Conservation (phyloP, 768 basidiomycete genomes). For the Cyclocybe aegerita region DNA sequence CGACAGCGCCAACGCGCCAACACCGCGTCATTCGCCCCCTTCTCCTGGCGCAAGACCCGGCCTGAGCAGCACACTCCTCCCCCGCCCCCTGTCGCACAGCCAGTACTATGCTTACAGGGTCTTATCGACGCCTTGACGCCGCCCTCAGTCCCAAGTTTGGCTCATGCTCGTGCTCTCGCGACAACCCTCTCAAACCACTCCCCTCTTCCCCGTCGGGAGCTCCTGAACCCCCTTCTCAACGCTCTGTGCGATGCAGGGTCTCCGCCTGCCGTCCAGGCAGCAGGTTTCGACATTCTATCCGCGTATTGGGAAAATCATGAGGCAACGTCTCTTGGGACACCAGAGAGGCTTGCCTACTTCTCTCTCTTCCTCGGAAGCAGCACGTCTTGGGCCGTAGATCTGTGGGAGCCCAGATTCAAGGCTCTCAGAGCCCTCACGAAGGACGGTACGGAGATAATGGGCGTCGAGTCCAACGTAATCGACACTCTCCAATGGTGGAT, state of each 20-base stretch:
- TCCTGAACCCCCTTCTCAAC: conserved; percentile 59
- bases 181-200: conserved; percentile 47
- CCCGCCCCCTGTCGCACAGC: conserved; percentile 24
- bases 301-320: conserved; percentile 68
- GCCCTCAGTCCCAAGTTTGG: conserved; percentile 63
- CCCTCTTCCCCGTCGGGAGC: conserved; percentile 51
- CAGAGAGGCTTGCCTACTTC: conserved; percentile 64
- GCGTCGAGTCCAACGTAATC: conserved; percentile 61
- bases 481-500: conserved; percentile 65
- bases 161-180: conserved; percentile 62
- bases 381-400: conserved; percentile 58
- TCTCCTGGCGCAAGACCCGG: conserved; percentile 27
- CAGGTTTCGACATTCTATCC: conserved; percentile 71
- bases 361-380: conserved; percentile 54
- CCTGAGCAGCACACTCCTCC: conserved; percentile 12
- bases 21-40: conserved; percentile 31
- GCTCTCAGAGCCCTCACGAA: conserved; percentile 66
- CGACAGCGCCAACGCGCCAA: conserved; percentile 31
- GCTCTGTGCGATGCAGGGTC: conserved; percentile 55
- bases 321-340: conserved; percentile 41
- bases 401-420: conserved; percentile 71
- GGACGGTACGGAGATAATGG: conserved; percentile 58
- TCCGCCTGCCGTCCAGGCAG: conserved; percentile 58
- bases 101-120: conserved; percentile 34
- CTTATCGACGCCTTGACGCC: conserved; percentile 49